phyloP scores from a whole-genome alignment of 2,329 filamentous ascomycete genomes.

The Pyrenochaeta sp. region DNA sequence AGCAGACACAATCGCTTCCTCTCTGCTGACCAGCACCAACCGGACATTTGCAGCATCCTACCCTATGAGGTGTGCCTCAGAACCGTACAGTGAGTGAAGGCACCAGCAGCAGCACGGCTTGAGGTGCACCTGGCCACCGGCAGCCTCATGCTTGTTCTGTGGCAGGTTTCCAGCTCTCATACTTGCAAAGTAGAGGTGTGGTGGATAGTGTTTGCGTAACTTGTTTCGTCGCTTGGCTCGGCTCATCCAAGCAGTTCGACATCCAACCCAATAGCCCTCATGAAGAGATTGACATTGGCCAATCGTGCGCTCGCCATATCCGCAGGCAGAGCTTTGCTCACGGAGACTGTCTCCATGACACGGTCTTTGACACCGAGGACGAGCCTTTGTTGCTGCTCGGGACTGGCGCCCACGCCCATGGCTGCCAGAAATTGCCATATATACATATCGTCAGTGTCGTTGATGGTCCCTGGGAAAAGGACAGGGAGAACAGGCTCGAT shows the following conservation, averaged over 20 bases:
- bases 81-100: conserved; percentile 1
- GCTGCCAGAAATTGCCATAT: conserved; percentile 98
- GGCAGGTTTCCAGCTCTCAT: not conserved
- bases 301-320: conserved; percentile 85
- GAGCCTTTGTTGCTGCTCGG: conserved; percentile 92
- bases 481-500: conserved; percentile 84
- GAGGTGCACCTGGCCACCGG: not conserved
- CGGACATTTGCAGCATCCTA: not conserved
- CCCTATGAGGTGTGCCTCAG: not conserved
- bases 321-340: conserved; percentile 87
- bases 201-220: not conserved
- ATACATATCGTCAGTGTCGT: conserved; percentile 90
- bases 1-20: not conserved
- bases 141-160: not conserved
- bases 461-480: conserved; percentile 92
- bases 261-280: conserved; percentile 98
- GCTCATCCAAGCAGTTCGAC: conserved; percentile 76
- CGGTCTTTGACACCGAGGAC: conserved; percentile 97
- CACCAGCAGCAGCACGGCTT: not conserved
- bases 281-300: conserved; percentile 95
- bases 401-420: conserved; percentile 90
- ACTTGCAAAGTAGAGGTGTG: too few species aligned
- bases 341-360: conserved; percentile 91
- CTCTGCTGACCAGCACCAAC: too few species aligned
- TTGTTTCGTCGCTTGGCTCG: not conserved